These are phyloP conservation scores for Tetracentron sinense DNA, from an alignment of 164 flowering plant species.

Conservation along the genomic window DNA sequence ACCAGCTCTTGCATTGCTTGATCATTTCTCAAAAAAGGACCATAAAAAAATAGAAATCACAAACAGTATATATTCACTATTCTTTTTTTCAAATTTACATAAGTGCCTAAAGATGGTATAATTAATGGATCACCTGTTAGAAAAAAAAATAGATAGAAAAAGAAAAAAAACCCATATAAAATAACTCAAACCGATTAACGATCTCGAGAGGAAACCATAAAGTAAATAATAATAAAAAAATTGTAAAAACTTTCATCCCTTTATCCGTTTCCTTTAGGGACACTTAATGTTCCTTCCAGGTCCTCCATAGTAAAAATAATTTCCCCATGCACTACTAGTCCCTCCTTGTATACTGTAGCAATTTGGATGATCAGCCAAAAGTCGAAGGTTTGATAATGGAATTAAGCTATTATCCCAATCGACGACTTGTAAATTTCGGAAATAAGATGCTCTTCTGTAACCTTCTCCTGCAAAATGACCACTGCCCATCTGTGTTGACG, in stretches of 20 bases:
- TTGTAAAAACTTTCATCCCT: constrained; percentile 3
- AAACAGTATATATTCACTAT: constrained; percentile 35
- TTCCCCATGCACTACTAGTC: constrained; percentile 73
- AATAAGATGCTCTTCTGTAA: constrained; percentile 73
- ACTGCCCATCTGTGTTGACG: constrained; percentile 90
- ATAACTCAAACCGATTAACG: background rate
- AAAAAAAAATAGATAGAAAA: constrained; percentile 9
- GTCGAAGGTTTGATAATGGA: constrained; percentile 55
- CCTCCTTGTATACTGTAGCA: constrained; percentile 80
- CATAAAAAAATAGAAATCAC: background rate
- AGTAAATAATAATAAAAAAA: background rate
- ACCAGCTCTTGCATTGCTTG: no score
- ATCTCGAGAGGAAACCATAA: no score
- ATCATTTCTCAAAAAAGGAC: no score
- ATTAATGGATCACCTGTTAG: constrained; percentile 22
- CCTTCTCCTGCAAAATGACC: constrained; percentile 86
- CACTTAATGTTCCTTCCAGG: constrained; percentile 81
- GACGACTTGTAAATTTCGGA: constrained; percentile 71
- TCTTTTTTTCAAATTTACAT: constrained; percentile 33
- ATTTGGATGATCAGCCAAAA: constrained; percentile 75
- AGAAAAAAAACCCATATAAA: background rate
- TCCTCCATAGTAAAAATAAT: constrained; percentile 89
- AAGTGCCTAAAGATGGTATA: constrained; percentile 18
- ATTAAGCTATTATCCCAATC: constrained; percentile 88
- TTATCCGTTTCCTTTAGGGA: constrained; percentile 36